A percentile compares a stretch with the other conserved stretches of the same genome.
These are phyloP conservation scores for Talinum fruticosum DNA, from an alignment of 148 eudicot genomes.

Conservation along the genomic window DNA sequence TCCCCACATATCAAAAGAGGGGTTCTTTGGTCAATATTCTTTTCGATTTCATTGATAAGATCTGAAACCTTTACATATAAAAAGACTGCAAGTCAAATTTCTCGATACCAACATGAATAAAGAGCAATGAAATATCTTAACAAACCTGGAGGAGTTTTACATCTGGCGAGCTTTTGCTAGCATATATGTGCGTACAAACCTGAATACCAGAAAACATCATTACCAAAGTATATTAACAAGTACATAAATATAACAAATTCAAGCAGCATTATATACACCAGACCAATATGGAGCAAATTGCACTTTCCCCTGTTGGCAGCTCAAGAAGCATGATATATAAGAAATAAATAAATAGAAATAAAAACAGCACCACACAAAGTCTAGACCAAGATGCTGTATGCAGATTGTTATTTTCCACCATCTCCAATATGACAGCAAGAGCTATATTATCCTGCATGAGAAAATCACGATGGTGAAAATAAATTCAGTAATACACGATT, in stretches of 20 bases:
- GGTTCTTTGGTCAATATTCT: constrained; percentile 56
- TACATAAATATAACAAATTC: neutral
- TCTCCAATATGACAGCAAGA: constrained; percentile 64
- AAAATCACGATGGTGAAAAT: neutral
- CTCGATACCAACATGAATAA: neutral
- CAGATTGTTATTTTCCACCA: constrained; percentile 46
- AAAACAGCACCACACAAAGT: constrained; percentile 32
- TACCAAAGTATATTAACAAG: neutral
- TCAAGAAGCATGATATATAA: constrained; percentile 21
- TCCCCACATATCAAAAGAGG: constrained; percentile 93
- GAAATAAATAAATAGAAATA: constrained; percentile 38
- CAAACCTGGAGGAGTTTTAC: constrained; percentile 76
- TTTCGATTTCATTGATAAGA: constrained; percentile 71
- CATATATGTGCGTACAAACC: constrained; percentile 79
- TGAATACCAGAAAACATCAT: constrained; percentile 21
- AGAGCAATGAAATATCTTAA: neutral
- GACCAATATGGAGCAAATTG: neutral
- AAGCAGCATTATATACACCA: neutral
- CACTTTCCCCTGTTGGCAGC: constrained; percentile 3
- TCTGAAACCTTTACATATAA: constrained; percentile 28
- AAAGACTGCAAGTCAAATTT: constrained; percentile 18
- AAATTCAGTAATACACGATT: neutral
- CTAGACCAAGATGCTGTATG: constrained; percentile 22
- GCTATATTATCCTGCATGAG: constrained; percentile 66
- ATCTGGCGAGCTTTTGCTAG: constrained; percentile 59